phyloP scores from a whole-genome alignment of 495 filamentous ascomycete species.

The Tuber calosporum region DNA sequence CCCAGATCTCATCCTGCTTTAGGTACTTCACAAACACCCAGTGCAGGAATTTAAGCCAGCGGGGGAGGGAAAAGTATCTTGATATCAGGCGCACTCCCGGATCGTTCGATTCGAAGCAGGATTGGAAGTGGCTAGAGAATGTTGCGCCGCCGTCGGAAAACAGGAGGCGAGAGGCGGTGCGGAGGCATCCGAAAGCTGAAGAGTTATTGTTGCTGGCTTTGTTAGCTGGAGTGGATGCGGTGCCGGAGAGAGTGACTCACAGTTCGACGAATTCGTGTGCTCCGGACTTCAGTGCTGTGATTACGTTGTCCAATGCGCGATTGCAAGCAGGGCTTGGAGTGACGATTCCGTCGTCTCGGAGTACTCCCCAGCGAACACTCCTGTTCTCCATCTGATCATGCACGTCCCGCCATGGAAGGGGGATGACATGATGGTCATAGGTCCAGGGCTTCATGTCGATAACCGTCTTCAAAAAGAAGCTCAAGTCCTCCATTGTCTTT shows the following conservation, averaged over 20 bases:
- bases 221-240: too few relatives aligned
- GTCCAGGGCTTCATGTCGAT: constrained; percentile 84
- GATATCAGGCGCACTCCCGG: constrained; percentile 66
- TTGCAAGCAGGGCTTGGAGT: constrained; percentile 78
- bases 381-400: constrained; percentile 55
- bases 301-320: constrained; percentile 65
- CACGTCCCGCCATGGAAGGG: constrained; percentile 66
- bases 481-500: constrained; percentile 73
- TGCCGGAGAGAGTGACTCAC: constrained; percentile 50
- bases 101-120: constrained; percentile 78
- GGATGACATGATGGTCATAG: constrained; percentile 80
- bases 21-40: constrained; percentile 84
- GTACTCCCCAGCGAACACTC: constrained; percentile 65
- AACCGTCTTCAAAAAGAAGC: constrained; percentile 73
- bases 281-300: constrained; percentile 57
- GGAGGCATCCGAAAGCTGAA: constrained; percentile 60
- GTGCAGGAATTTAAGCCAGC: constrained; percentile 74
- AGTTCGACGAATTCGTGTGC: constrained; percentile 76
- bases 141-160: constrained; percentile 81
- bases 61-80: constrained; percentile 63
- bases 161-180: constrained; percentile 75
- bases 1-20: constrained; percentile 66
- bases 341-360: constrained; percentile 81
- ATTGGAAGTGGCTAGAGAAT: constrained; percentile 52
- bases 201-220: constrained; percentile 11